Base-by-base conservation (phyloP, 352 stramenopile genomes). In the Achlya hypogyna region DNA sequence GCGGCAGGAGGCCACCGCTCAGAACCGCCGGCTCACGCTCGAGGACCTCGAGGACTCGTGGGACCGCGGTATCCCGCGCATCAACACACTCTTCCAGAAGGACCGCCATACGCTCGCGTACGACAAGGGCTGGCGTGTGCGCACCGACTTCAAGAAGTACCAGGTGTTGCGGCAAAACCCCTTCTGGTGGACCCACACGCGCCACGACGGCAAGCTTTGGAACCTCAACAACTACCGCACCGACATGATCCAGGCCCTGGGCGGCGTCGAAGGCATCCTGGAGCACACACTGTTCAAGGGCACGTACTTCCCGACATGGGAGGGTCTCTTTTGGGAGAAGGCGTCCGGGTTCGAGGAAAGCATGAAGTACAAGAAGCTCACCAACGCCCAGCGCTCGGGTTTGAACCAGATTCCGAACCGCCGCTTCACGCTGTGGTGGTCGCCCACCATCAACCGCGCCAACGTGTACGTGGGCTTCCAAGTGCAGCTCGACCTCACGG, bases 381-480 rank as follows among this genome's bases (percentile, higher is more conserved):
- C 98, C 1, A 99, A 99, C 74, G 98, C 98, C 1, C 98, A 99
- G 81, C 84, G 98, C 51, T 98, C 94, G 6, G 98, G 98, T 97
- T 81, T 99, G 69, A 99, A 99, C 74, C 98, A 99, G 81, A 99
- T 99, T 77, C 98, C 98, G 18, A 99, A 99, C 75, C 95, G 98
- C 83, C 95, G 98, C 49, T 99, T 99, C 77, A 99, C 97, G 43
- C 75, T 99, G 27, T 99, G 98, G 98, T 99, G 98, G 98, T 99
- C 95, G 8, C 98, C 98, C 25, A 99, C 98, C 14, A 99, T 99
- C 79, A 99, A 99, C 75, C 92, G 98, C 56, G 97, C 97, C 0
- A 99, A 99, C 77, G 98, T 99, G 51, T 99, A 99, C 76, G 97
- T 99, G 62, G 98, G 98, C 56, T 99, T 99, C 80, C 97, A 99